Evolutionary conservation across 2,329 filamentous ascomycete species (phyloP), one percentile per base, ranked within the genome.

Genomic region (Fusarium mangiferae): DNA sequence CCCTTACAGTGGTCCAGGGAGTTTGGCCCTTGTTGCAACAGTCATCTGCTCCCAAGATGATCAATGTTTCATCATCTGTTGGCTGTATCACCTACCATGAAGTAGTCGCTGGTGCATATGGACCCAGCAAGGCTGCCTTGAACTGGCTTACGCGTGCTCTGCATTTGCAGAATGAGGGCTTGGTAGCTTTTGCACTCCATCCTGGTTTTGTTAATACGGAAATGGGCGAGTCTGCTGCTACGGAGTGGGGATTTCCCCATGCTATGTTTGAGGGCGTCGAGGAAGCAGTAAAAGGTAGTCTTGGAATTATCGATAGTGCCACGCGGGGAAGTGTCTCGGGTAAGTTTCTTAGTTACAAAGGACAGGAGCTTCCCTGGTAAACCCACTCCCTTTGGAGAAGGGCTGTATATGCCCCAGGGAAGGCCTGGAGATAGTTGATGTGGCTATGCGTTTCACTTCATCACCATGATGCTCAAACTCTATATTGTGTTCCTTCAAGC

Each of bases 181-280:
- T 83, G 5, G 52, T 82, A 6, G 73, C 78, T 1, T 70, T 82
- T 26, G 80, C 81, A 1, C 69, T 83, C 4, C 83, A 85, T 66
- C 84, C 84, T 3, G 83, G 84, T 1, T 84, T 82, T 75, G 82
- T 84, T 6, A 66, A 75, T 35, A 83, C 81, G 1, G 62, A 72
- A 6, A 77, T 78, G 69, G 83, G 83, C 4, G 66, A 80, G 3
- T 68, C 70, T 4, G 78, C 77, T 7, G 82, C 82, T 0, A 72
- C 73, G 13, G 73, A 81, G 45, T 84, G 82, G 83, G 76, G 74
- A 1, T 77, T 78, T 52, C 56, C 66, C 7, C 75, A 61, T 15
- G 8, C n/a, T 0, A 77, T 79, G 9, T 80, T 80, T 1, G 75
- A 77, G 13, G 77, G 75, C 4, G 62, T 83, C 8, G 81, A 83